Percentiles rank a stretch among this genome's conserved stretches.
Evolutionary conservation across 2,329 filamentous ascomycete genomes (phyloP).

Genomic region (Tolypocladium ovalisporum): DNA sequence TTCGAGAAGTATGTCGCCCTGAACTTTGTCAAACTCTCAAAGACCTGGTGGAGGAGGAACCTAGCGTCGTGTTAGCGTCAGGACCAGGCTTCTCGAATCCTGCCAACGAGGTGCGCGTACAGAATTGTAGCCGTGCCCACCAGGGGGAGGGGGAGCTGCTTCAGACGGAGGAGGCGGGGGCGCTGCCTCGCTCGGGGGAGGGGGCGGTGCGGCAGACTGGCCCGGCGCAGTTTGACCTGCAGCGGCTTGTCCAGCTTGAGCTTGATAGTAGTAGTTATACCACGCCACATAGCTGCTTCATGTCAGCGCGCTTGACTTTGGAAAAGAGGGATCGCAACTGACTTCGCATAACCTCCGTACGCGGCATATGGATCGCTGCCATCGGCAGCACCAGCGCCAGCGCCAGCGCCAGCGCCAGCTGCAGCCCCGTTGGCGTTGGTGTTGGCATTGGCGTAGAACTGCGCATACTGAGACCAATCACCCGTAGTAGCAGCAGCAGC

Average conservation of each 20-base stretch:
- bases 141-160: conserved; percentile 27
- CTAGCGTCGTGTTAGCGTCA: conserved; percentile 16
- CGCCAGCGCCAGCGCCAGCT: neutral
- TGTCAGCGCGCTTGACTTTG: conserved; percentile 10
- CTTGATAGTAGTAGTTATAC: conserved; percentile 61
- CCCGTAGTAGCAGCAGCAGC: conserved; percentile 14
- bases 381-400: conserved; percentile 9
- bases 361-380: conserved; percentile 75
- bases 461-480: conserved; percentile 5
- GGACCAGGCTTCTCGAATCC: neutral
- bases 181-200: conserved; percentile 47
- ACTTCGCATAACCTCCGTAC: conserved; percentile 81
- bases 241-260: conserved; percentile 33
- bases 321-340: conserved; percentile 16
- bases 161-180: conserved; percentile 37
- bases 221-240: conserved; percentile 34
- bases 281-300: conserved; percentile 49
- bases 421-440: neutral
- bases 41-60: conserved; percentile 47
- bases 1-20: neutral
- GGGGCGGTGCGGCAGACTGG: conserved; percentile 42
- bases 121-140: conserved; percentile 51
- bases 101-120: conserved; percentile 31
- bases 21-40: conserved; percentile 13
- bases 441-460: conserved; percentile 43